These are phyloP conservation scores for Akanthomyces uredinophilus DNA, from an alignment of 2,329 filamentous ascomycete species.

Conservation along the genomic window DNA sequence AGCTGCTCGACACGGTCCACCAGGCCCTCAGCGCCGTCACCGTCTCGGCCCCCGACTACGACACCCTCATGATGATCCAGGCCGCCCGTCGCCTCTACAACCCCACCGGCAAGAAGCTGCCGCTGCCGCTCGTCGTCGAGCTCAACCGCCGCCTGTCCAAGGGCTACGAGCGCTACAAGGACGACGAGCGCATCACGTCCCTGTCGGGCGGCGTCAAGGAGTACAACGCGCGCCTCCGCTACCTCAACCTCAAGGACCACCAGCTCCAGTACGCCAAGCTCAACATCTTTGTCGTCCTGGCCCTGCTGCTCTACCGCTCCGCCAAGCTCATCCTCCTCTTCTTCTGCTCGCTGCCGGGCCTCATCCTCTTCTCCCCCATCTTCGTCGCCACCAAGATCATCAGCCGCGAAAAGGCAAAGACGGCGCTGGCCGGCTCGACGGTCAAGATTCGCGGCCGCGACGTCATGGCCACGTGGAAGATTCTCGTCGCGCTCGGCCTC, in stretches of 20 bases:
- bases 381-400: constrained; percentile 81
- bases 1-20: constrained; percentile 80
- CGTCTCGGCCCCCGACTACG: constrained; percentile 87
- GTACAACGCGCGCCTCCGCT: constrained; percentile 83
- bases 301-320: constrained; percentile 73
- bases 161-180: constrained; percentile 88
- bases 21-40: constrained; percentile 82
- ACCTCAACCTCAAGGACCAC: constrained; percentile 85
- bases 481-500: constrained; percentile 79
- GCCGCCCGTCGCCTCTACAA: constrained; percentile 91
- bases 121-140: constrained; percentile 87
- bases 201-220: constrained; percentile 70
- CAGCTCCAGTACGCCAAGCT: constrained; percentile 90
- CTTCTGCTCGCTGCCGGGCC: constrained; percentile 77
- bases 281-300: constrained; percentile 68
- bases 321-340: constrained; percentile 71
- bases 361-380: constrained; percentile 81
- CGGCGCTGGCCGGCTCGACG: constrained; percentile 77
- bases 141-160: constrained; percentile 86
- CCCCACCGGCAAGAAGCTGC: constrained; percentile 87
- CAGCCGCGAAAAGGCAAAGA: constrained; percentile 73
- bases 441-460: constrained; percentile 86
- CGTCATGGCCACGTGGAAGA: constrained; percentile 92
- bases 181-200: constrained; percentile 75
- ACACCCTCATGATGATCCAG: constrained; percentile 95